These are phyloP conservation scores for Hylodesmum podocarpum DNA, from an alignment of 306 rosid genomes.

Conservation along the genomic window DNA sequence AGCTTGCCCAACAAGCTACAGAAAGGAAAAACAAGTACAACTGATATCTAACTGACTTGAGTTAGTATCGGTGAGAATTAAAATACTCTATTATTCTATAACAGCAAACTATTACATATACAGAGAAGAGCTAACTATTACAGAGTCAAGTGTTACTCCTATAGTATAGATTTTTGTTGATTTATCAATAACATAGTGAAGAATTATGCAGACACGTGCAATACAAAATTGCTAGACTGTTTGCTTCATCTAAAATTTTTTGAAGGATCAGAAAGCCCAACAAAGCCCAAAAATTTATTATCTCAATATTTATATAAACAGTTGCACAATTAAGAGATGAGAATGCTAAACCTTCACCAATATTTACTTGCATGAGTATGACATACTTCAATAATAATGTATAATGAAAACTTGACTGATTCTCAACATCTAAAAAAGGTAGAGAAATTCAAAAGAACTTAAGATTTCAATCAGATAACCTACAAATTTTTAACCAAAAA, in stretches of 20 bases:
- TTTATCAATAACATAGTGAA: neutral
- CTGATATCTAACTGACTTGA: no score
- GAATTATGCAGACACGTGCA: neutral
- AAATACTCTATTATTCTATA: no score
- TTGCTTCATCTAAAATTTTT: neutral
- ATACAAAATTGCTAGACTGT: neutral
- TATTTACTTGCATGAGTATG: neutral
- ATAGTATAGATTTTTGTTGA: conserved; percentile 1
- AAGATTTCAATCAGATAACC: neutral
- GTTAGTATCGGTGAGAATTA: no score
- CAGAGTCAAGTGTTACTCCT: no score
- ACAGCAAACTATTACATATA: no score
- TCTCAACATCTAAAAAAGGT: conserved; percentile 22
- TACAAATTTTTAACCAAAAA: conserved; percentile 15
- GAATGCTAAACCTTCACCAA: neutral
- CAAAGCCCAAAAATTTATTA: neutral
- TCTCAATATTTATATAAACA: neutral
- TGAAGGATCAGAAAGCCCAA: neutral
- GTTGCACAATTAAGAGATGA: conserved; percentile 10
- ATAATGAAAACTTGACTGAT: neutral
- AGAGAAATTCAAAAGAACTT: conserved; percentile 1
- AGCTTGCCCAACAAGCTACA: no score
- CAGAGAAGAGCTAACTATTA: no score
- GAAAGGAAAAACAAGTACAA: no score
- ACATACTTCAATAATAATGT: conserved; percentile 9